Evolutionary conservation across 108 stramenopile species (phyloP), one percentile per base, ranked within the genome.

Genomic region (Conticribra weissflogii): DNA sequence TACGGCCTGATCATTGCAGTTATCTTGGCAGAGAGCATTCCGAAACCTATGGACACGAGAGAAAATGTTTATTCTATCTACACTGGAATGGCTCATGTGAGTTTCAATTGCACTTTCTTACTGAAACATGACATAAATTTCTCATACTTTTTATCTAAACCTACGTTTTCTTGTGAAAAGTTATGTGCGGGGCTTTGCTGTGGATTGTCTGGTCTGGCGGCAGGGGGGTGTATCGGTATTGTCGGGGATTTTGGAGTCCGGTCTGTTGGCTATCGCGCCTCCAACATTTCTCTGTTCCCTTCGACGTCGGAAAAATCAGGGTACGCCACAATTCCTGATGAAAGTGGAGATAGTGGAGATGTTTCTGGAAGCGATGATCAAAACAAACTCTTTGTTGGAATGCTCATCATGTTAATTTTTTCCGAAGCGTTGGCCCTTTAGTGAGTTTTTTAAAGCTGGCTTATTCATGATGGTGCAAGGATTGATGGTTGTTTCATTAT

Each of bases 1-100:
- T 94, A 94, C 72, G 93, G 93, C 2, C 85, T 94, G 14, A 90
- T 94, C 52, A 86, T 94, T 9, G 88, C 85, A 50, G 93, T 94
- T 55, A 94, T 94, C 65, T 67, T 94, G 23, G 85, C 82, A 19
- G 88, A 88, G 46, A 81, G 79, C 54, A 88, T 94, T 59, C 72
- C 74, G 21, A 80, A 59, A 50, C 93, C 93, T 19, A 65, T 70
- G 17, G 81, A 67, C 22, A 86, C 78, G 28, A 72, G 90, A 16
- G 79, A 86, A 29, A 94, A 94, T 67, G 55, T 85, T 1, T 94
- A 94, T 61, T 83, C 81, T n/a, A 88, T 82, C 17, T 94, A 89
- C 74, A 87, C 86, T 30, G 93, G 86, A 5, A 69, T 91, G 79
- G 90, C 93, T 1, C 93, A 94, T 68, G 74, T 75, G 41, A 67